phyloP scores from a whole-genome alignment of 2,329 filamentous ascomycete species.

The Botrytis deweyae region DNA sequence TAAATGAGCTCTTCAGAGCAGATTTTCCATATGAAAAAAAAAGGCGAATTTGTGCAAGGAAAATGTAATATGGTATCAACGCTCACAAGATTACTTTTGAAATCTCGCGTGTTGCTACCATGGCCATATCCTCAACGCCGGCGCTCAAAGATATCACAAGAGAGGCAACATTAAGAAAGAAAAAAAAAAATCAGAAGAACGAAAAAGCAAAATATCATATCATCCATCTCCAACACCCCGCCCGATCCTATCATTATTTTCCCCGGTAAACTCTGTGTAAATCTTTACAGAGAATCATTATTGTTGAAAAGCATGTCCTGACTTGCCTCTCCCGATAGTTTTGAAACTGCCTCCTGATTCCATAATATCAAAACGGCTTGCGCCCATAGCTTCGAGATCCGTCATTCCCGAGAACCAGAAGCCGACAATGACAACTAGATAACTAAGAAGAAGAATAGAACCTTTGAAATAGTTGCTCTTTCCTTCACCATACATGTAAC shows the following conservation, averaged over 20 bases:
- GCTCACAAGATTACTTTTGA: slow-evolving; percentile 20
- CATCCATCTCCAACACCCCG: not conserved
- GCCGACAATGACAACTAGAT: slow-evolving; percentile 85
- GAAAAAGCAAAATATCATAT: not conserved
- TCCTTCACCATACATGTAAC: slow-evolving; percentile 96
- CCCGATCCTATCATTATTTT: not conserved
- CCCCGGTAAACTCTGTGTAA: too few relatives aligned
- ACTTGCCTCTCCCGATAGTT: slow-evolving; percentile 37
- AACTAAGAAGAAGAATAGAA: slow-evolving; percentile 88
- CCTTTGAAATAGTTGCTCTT: slow-evolving; percentile 99
- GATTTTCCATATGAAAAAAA: slow-evolving; percentile 19
- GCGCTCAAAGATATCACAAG: slow-evolving; percentile 30
- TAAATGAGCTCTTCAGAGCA: not conserved
- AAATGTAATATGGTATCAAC: slow-evolving; percentile 27
- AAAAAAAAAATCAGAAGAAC: not conserved
- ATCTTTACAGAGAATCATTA: slow-evolving; percentile 12
- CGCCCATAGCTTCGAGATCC: slow-evolving; percentile 37
- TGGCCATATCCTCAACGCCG: slow-evolving; percentile 31
- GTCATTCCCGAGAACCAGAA: slow-evolving; percentile 76
- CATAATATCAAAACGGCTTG: slow-evolving; percentile 40
- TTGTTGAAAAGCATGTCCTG: slow-evolving; percentile 38
- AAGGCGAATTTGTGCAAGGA: slow-evolving; percentile 14
- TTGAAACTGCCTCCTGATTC: slow-evolving; percentile 38
- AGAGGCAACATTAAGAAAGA: slow-evolving; percentile 24
- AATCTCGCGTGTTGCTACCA: slow-evolving; percentile 11